Conservation (phyloP, 2,329 filamentous ascomycete genomes). For the Neurospora crassa region DNA sequence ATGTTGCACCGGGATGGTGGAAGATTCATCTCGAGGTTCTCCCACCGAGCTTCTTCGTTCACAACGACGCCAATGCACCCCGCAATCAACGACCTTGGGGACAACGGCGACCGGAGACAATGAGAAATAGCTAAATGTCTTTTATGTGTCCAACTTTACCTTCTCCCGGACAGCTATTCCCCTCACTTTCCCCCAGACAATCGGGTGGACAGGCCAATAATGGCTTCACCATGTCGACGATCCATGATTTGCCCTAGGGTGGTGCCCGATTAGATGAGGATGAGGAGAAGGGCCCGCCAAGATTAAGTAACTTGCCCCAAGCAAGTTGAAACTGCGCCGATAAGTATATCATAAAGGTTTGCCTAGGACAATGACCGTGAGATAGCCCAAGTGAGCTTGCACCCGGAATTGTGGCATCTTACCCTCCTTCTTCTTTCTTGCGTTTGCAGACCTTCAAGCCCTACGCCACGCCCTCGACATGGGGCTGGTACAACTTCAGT, state of each 20-base stretch:
- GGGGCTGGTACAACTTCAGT: conserved; percentile 41
- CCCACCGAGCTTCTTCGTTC: background rate
- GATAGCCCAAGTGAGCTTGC: background rate
- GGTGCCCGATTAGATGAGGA: background rate
- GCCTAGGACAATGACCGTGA: background rate
- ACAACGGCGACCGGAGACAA: background rate
- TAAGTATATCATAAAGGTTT: background rate
- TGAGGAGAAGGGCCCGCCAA: too few species aligned
- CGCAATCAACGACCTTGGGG: background rate
- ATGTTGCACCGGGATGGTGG: background rate
- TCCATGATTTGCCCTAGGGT: background rate
- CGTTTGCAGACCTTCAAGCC: conserved; percentile 35
- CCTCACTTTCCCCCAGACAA: background rate
- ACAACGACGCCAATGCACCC: background rate
- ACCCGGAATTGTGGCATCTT: background rate
- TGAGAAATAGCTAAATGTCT: background rate
- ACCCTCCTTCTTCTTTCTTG: too few species aligned
- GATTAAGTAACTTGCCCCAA: too few species aligned
- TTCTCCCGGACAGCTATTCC: background rate
- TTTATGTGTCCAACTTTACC: background rate
- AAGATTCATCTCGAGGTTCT: background rate
- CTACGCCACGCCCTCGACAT: conserved; percentile 37
- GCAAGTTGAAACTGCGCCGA: too few species aligned
- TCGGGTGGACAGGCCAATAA: background rate
- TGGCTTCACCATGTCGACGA: background rate